These are phyloP conservation scores for Lenwebbia sp. DNA, from an alignment of 345 rosid genomes.

Conservation along the genomic window DNA sequence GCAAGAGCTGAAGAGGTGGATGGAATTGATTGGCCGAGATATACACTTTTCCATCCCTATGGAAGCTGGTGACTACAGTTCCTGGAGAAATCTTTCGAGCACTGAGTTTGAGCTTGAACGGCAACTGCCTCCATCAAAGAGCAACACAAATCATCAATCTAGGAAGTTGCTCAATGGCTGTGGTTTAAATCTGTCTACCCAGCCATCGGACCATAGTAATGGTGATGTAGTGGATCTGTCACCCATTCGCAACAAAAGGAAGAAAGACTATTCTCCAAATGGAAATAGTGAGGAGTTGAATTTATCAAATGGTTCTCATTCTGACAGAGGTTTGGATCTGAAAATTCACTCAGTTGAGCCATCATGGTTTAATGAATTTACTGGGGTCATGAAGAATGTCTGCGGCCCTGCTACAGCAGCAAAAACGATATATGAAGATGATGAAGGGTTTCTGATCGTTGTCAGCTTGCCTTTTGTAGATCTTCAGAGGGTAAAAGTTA, in stretches of 20 bases:
- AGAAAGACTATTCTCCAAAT: slow-evolving; percentile 23
- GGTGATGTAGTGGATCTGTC: slow-evolving; percentile 29
- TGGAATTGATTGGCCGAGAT: slow-evolving; percentile 34
- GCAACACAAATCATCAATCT: background rate
- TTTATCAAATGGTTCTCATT: slow-evolving; percentile 2
- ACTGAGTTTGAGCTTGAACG: slow-evolving; percentile 39
- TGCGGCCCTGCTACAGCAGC: slow-evolving; percentile 75
- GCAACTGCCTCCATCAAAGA: slow-evolving; percentile 2
- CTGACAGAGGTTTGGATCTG: slow-evolving; percentile 6
- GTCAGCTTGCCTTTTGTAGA: slow-evolving; percentile 73
- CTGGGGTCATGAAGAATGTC: slow-evolving; percentile 37
- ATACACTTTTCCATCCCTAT: slow-evolving; percentile 20
- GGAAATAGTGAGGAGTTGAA: slow-evolving; percentile 2
- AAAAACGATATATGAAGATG: slow-evolving; percentile 74
- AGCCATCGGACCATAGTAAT: slow-evolving; percentile 21
- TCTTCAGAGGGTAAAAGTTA: slow-evolving; percentile 68
- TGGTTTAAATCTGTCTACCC: slow-evolving; percentile 33
- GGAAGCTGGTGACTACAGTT: slow-evolving; percentile 37
- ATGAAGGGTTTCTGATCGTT: slow-evolving; percentile 55
- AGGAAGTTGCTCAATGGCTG: slow-evolving; percentile 34
- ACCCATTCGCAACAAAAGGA: slow-evolving; percentile 23
- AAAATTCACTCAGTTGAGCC: slow-evolving; percentile 15
- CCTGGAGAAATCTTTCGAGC: slow-evolving; percentile 39
- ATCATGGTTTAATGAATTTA: slow-evolving; percentile 30
- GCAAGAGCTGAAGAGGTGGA: slow-evolving; percentile 35